Base-by-base conservation (phyloP, 139 green algal species). In the Coelastrella sp. region DNA sequence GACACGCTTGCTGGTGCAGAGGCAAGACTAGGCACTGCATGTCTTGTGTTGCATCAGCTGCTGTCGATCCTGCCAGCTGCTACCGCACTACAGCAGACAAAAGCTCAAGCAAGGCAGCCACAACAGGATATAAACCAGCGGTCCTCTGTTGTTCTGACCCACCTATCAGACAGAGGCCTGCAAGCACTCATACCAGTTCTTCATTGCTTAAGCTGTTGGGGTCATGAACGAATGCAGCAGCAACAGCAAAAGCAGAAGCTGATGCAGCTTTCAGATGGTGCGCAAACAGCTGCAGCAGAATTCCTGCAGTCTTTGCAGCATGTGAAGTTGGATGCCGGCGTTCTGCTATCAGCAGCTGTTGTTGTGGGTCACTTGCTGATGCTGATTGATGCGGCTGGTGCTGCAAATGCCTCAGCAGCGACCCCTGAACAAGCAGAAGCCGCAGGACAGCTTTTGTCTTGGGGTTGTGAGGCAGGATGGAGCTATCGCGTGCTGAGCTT, bases 31-130 rank as follows among this genome's bases (percentile, higher is more conserved):
- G 60, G 40, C 23, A 74, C 30, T 35, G 62, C 79, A 9, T 85
- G 79, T 63, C 79, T 60, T n/a, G 79, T 85, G 60, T 43, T 85
- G 63, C 62, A 76, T 3, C 43, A 76, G 43, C 60, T 85, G 63
- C 41, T 45, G 40, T 48, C 27, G 60, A 37, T 17, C n/a, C 48
- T 40, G 17, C 30, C 7, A 32, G 50, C n/a, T n/a, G n/a, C n/a
- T n/a, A n/a, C n/a, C n/a, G n/a, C n/a, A n/a, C n/a, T n/a, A n/a
- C n/a, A n/a, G n/a, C n/a, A n/a, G n/a, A n/a, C n/a, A n/a, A n/a
- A n/a, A n/a, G n/a, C n/a, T n/a, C n/a, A n/a, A n/a, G n/a, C n/a
- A n/a, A n/a, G n/a, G n/a, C n/a, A n/a, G n/a, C n/a, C n/a, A n/a
- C n/a, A n/a, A n/a, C n/a, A n/a, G n/a, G n/a, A n/a, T n/a, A n/a